These are phyloP conservation scores for Verticillium isaacii DNA, from an alignment of 2,329 filamentous ascomycete genomes.

Conservation along the genomic window DNA sequence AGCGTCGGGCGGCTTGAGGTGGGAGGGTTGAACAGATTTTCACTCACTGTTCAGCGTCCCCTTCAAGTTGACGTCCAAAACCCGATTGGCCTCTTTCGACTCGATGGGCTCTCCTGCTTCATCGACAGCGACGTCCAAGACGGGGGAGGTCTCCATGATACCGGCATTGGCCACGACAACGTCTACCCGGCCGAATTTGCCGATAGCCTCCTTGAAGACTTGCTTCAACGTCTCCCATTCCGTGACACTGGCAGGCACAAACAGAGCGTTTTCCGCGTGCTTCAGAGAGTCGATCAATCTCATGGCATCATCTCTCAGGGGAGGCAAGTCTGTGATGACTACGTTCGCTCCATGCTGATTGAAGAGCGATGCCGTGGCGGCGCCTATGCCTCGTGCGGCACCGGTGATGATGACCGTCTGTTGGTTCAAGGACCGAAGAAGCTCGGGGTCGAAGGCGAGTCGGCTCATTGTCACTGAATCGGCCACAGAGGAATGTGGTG, in stretches of 20 bases:
- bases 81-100: conserved; percentile 20
- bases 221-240: conserved; percentile 2
- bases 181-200: conserved; percentile 44
- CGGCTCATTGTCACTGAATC: neutral
- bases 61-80: conserved; percentile 55
- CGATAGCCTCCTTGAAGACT: conserved; percentile 39
- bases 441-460: neutral
- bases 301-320: neutral
- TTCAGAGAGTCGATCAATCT: neutral
- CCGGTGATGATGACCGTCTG: conserved; percentile 9
- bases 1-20: neutral
- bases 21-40: no score
- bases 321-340: neutral
- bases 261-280: neutral
- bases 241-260: neutral
- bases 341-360: conserved; percentile 5
- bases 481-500: no score
- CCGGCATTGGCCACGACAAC: conserved; percentile 55
- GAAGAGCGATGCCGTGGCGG: conserved; percentile 1
- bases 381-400: conserved; percentile 7
- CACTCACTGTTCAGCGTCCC: neutral
- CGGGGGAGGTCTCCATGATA: conserved; percentile 49
- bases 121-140: conserved; percentile 51
- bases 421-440: neutral
- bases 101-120: conserved; percentile 37